A percentile compares a stretch with the other conserved stretches of the same genome.
phyloP scores from a whole-genome alignment of 176 grass and related monocot species.

The Chloris gayana region DNA sequence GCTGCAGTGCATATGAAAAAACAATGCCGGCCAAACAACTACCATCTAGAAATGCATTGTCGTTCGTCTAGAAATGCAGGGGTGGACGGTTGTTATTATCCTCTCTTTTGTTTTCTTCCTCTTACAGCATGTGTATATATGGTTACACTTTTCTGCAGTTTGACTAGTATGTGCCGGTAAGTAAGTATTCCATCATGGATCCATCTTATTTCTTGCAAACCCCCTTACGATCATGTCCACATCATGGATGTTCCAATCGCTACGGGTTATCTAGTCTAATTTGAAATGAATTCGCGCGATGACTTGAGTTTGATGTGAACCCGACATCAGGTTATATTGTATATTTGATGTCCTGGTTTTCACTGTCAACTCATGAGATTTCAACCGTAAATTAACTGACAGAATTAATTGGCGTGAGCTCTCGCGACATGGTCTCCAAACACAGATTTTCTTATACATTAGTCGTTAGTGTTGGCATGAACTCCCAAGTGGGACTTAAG shows the following conservation, averaged over 20 bases:
- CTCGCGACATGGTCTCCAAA: conserved; percentile 6
- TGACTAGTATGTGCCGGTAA: conserved; percentile 16
- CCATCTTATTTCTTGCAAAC: conserved; percentile 1
- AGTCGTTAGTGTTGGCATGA: conserved; percentile 10
- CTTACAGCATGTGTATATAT: background rate
- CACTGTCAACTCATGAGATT: conserved; percentile 21
- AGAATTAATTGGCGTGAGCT: background rate
- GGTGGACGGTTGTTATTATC: background rate
- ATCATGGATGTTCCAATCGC: conserved; percentile 30
- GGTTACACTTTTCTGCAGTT: background rate
- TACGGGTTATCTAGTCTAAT: conserved; percentile 7
- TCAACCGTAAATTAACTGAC: background rate
- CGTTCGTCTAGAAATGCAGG: background rate
- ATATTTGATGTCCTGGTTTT: conserved; percentile 17
- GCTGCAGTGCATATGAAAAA: background rate
- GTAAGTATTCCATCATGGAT: conserved; percentile 1
- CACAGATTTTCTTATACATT: background rate
- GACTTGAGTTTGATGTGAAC: conserved; percentile 40
- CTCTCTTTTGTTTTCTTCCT: background rate
- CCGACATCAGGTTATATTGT: conserved; percentile 34
- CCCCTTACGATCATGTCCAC: conserved; percentile 11
- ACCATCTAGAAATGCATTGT: conserved; percentile 27
- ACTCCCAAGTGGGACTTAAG: conserved; percentile 9
- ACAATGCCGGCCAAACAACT: conserved; percentile 59
- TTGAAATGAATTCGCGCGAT: conserved; percentile 38